Conservation (phyloP, 2,329 filamentous ascomycete species). For the Didymosphaeria variabile region DNA sequence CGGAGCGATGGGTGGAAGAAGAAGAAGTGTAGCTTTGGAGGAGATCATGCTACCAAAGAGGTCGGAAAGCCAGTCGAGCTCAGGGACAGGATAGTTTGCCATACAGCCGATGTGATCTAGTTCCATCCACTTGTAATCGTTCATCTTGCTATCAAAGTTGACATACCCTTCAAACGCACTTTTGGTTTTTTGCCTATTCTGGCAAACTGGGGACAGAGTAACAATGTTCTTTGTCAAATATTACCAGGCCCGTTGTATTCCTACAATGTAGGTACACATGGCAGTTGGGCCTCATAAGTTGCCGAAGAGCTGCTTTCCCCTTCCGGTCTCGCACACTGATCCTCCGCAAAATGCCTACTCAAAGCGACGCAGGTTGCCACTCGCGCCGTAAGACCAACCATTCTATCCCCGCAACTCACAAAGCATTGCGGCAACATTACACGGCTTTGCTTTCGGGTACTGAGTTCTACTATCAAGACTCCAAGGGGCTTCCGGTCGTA, state of each 20-base stretch:
- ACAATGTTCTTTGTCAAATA: too few relatives aligned
- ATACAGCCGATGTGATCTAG: not conserved
- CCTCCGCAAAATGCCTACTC: not conserved
- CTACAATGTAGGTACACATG: too few relatives aligned
- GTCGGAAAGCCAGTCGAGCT: constrained; percentile 39
- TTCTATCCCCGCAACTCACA: not conserved
- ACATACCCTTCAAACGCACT: too few relatives aligned
- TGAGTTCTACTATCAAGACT: constrained; percentile 1
- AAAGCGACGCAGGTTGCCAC: too few relatives aligned
- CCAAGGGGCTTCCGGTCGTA: not conserved
- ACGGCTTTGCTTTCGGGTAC: not conserved
- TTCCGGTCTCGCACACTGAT: too few relatives aligned
- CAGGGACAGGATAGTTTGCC: constrained; percentile 16
- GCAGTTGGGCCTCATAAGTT: too few relatives aligned
- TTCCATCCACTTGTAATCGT: not conserved
- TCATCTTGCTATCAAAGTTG: not conserved
- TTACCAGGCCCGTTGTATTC: too few relatives aligned
- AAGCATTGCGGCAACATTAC: not conserved
- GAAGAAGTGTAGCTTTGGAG: constrained; percentile 32
- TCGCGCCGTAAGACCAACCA: too few relatives aligned
- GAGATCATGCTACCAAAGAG: constrained; percentile 31
- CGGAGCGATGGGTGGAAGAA: constrained; percentile 27
- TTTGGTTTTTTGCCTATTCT: too few relatives aligned
- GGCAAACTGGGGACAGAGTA: too few relatives aligned
- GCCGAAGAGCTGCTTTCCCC: too few relatives aligned